phyloP scores from a whole-genome alignment of 2,329 filamentous ascomycete species.

The Penicillium sp. region DNA sequence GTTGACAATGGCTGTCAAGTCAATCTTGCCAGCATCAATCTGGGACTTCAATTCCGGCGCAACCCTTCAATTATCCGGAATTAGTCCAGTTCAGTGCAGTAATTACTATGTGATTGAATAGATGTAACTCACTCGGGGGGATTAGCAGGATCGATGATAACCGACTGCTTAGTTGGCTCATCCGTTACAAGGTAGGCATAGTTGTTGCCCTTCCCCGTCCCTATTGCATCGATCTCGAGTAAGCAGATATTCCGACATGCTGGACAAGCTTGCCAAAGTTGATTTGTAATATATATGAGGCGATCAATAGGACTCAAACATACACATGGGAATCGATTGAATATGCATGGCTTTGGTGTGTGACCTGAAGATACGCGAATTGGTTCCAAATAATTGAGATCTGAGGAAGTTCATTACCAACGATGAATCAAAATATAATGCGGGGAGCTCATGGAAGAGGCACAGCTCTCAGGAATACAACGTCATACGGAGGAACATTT shows the following conservation, averaged over 20 bases:
- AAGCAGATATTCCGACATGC: background rate
- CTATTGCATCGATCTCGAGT: slow-evolving; percentile 16
- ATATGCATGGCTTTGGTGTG: slow-evolving; percentile 49
- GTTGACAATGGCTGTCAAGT: slow-evolving; percentile 86
- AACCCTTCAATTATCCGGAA: slow-evolving; percentile 47
- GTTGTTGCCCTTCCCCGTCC: slow-evolving; percentile 48
- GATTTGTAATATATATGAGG: slow-evolving; percentile 1
- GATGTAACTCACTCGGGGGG: slow-evolving; percentile 47
- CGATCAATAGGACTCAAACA: slow-evolving; percentile 17
- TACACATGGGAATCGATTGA: slow-evolving; percentile 56
- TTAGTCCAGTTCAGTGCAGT: background rate
- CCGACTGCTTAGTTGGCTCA: slow-evolving; percentile 50
- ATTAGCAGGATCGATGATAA: slow-evolving; percentile 53
- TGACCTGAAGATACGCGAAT: slow-evolving; percentile 7
- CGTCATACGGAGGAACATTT: slow-evolving; percentile 20
- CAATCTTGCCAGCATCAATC: slow-evolving; percentile 68
- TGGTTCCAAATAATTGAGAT: slow-evolving; percentile 18
- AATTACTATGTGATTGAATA: background rate
- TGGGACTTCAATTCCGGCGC: slow-evolving; percentile 69
- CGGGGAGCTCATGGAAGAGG: slow-evolving; percentile 13
- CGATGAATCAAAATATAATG: slow-evolving; percentile 9
- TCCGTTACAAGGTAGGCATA: slow-evolving; percentile 55
- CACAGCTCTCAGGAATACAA: slow-evolving; percentile 13
- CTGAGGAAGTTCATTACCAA: slow-evolving; percentile 34
- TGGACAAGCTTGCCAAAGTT: background rate